A percentile compares a stretch with the other conserved stretches of the same genome.
Conservation (phyloP, 2,329 filamentous ascomycete species). For the Cytospora leucostoma region DNA sequence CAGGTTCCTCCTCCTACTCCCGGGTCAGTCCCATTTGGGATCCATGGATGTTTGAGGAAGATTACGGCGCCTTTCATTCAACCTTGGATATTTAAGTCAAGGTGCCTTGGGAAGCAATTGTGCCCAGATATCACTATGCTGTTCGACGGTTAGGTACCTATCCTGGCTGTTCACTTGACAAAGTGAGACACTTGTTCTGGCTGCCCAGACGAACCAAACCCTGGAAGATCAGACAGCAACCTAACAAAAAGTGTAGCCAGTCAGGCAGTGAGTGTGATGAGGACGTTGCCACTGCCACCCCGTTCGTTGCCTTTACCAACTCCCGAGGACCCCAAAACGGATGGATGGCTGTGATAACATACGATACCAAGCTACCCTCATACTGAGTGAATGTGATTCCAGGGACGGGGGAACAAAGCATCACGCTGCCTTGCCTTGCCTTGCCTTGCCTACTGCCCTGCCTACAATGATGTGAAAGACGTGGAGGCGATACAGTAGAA, state of each 20-base stretch:
- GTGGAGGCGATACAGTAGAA: too few species aligned
- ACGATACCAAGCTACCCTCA: background rate
- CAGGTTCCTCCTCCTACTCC: background rate
- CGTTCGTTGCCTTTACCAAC: background rate
- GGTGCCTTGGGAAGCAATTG: background rate
- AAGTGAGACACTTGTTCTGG: background rate
- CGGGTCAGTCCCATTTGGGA: background rate
- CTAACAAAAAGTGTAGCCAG: background rate
- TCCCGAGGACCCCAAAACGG: too few species aligned
- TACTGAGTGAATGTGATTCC: background rate
- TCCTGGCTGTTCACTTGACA: background rate
- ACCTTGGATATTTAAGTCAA: background rate
- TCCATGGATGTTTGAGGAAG: background rate
- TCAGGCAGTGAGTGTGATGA: background rate
- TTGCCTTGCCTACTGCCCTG: too few species aligned
- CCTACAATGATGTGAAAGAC: too few species aligned
- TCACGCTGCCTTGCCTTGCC: too few species aligned
- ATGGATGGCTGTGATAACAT: background rate
- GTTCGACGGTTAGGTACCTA: background rate
- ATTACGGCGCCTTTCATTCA: background rate
- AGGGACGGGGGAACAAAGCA: too few species aligned
- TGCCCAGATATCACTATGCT: background rate
- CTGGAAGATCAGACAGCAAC: background rate
- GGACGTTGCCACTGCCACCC: background rate
- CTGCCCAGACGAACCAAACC: background rate